Evolutionary conservation across 305 asterid genomes (phyloP), one percentile per base, ranked within the genome.

Genomic region (Fraxinus xanthoxyloides): DNA sequence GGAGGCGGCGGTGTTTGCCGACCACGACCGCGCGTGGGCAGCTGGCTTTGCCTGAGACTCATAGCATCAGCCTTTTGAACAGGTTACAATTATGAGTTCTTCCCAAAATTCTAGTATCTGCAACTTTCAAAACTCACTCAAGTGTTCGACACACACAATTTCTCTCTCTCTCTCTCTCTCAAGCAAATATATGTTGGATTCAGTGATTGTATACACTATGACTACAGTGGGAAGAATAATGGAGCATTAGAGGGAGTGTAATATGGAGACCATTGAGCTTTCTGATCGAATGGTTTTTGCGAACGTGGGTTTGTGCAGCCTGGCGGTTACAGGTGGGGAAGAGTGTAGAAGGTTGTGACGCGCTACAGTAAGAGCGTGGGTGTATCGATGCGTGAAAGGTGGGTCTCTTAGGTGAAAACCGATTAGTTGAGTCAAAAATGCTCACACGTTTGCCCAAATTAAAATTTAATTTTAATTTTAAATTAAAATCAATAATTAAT

Each of bases 31-130:
- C 94, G 91, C 88, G 92, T 81, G 17, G 88, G 79, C 0, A 10
- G 48, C 12, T 90, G 91, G 5, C 95, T 92, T 23, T 90, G 93
- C 89, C 98, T 82, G 51, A 91, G 85, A 85, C 85, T 89, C 96
- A 93, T 93, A 15, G 87, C 92, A 85, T 82, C 84, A n/a, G 31
- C 76, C 79, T 67, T 73, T 43, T 12, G 61, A 32, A 74, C 85
- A 81, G 61, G 26, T 61, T 81, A 46, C 76, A 82, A 80, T 80
- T 13, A 75, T 5, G 81, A 84, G 34, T 80, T 78, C 83, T 74
- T 51, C 77, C 61, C 30, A 38, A 35, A 75, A 40, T 36, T 24
- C 9, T 63, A 24, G 34, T 43, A 32, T 23, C 43, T 26, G 80
- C 85, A 65, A 78, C 67, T 46, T 73, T 63, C 76, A 65, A 82